Conservation (phyloP, 2,329 filamentous ascomycete species). For the Ceratocystis diversiconidia region DNA sequence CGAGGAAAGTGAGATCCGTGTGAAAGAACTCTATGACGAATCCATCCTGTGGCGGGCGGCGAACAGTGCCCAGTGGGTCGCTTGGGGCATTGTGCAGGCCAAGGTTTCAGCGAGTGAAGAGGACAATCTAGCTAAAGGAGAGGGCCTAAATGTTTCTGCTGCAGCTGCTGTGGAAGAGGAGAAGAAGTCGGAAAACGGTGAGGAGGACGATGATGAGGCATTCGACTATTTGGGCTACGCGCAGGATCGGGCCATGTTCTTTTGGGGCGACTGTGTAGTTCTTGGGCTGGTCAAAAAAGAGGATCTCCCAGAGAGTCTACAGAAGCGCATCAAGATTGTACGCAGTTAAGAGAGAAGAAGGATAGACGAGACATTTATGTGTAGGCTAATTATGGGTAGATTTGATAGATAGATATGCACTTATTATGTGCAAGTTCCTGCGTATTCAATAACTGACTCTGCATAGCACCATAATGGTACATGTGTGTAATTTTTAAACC, state of each 20-base stretch:
- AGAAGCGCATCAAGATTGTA: slow-evolving; percentile 52
- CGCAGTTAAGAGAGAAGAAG: slow-evolving; percentile 36
- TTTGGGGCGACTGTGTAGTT: slow-evolving; percentile 78
- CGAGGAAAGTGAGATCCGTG: slow-evolving; percentile 49
- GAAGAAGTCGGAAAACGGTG: slow-evolving; percentile 19
- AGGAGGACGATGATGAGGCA: slow-evolving; percentile 42
- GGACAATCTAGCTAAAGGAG: slow-evolving; percentile 18
- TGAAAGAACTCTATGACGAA: slow-evolving; percentile 61
- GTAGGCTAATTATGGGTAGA: not conserved
- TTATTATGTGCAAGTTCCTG: not conserved
- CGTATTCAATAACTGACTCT: not conserved
- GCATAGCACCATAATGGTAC: not conserved
- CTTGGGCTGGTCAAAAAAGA: slow-evolving; percentile 61
- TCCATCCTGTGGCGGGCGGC: slow-evolving; percentile 73
- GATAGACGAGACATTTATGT: not conserved
- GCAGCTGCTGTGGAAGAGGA: slow-evolving; percentile 19
- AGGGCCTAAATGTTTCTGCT: not conserved
- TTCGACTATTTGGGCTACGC: slow-evolving; percentile 92
- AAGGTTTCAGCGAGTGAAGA: slow-evolving; percentile 40
- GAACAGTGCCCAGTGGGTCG: slow-evolving; percentile 81
- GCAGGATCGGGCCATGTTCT: slow-evolving; percentile 79
- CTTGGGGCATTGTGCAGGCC: slow-evolving; percentile 93
- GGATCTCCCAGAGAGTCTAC: slow-evolving; percentile 59
- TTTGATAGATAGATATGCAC: not conserved
- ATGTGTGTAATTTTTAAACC: not conserved